Conservation (phyloP, 805 yeast species). For the Kluyveromyces aestuarii region DNA sequence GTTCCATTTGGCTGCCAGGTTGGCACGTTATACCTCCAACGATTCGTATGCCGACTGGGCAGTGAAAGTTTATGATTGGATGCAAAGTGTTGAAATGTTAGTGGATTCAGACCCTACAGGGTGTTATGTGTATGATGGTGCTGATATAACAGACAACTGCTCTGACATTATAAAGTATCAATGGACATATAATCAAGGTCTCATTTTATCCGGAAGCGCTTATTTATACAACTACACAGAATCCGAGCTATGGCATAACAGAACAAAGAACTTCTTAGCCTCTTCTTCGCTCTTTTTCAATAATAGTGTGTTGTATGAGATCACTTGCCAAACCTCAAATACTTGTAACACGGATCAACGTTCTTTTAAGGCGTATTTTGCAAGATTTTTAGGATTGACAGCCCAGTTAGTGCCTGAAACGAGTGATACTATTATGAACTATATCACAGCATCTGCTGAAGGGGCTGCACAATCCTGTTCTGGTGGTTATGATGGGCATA, state of each 20-base stretch:
- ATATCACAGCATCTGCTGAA: slow-evolving; percentile 41
- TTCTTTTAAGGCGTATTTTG: slow-evolving; percentile 60
- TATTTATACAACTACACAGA: slow-evolving; percentile 56
- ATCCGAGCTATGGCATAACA: slow-evolving; percentile 38
- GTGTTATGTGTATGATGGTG: slow-evolving; percentile 63
- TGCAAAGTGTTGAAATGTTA: slow-evolving; percentile 39
- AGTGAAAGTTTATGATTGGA: slow-evolving; percentile 50
- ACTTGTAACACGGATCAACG: slow-evolving; percentile 69
- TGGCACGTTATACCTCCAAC: slow-evolving; percentile 50
- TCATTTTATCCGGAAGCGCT: slow-evolving; percentile 59
- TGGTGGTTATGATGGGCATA: slow-evolving; percentile 67
- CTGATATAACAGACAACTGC: slow-evolving; percentile 49
- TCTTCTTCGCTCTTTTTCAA: slow-evolving; percentile 40
- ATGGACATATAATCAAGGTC: slow-evolving; percentile 69
- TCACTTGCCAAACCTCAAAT: slow-evolving; percentile 44
- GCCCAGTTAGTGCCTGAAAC: slow-evolving; percentile 45
- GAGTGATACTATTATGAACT: slow-evolving; percentile 32
- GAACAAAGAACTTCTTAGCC: slow-evolving; percentile 37
- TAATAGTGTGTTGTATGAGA: slow-evolving; percentile 47
- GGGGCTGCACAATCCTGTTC: slow-evolving; percentile 65
- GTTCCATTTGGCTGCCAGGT: slow-evolving; percentile 53
- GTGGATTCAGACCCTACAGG: slow-evolving; percentile 42
- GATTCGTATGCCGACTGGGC: slow-evolving; percentile 43
- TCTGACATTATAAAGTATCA: slow-evolving; percentile 40
- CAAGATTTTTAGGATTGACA: slow-evolving; percentile 55